phyloP scores from a whole-genome alignment of 768 basidiomycete species.

The Gelatoporia subvermispora region DNA sequence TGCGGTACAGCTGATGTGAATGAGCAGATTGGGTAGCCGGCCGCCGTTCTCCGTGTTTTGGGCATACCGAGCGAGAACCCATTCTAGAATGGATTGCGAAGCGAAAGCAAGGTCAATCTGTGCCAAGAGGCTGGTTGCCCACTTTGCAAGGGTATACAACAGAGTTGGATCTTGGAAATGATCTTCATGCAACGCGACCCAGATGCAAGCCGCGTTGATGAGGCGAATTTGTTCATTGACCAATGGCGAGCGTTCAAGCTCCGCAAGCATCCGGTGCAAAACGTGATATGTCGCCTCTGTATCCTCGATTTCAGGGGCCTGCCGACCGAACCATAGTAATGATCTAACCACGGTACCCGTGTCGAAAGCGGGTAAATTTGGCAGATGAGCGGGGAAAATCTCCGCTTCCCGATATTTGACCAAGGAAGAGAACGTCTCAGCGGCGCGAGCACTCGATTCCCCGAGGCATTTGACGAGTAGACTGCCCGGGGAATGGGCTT shows the following conservation, averaged over 20 bases:
- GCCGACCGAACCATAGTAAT: slow-evolving; percentile 53
- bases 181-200: slow-evolving; percentile 57
- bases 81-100: slow-evolving; percentile 75
- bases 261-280: slow-evolving; percentile 65
- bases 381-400: slow-evolving; percentile 50
- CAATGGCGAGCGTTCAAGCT: slow-evolving; percentile 60
- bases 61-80: slow-evolving; percentile 60
- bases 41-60: slow-evolving; percentile 37
- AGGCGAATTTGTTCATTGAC: slow-evolving; percentile 81
- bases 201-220: slow-evolving; percentile 67
- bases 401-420: slow-evolving; percentile 46
- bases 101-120: slow-evolving; percentile 64
- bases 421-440: slow-evolving; percentile 44
- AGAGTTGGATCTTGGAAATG: slow-evolving; percentile 56
- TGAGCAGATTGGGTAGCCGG: slow-evolving; percentile 59
- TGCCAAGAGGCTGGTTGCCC: slow-evolving; percentile 57
- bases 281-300: slow-evolving; percentile 74
- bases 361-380: slow-evolving; percentile 61
- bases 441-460: slow-evolving; percentile 28
- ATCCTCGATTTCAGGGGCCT: slow-evolving; percentile 36
- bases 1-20: slow-evolving; percentile 60
- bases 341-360: slow-evolving; percentile 47
- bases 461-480: slow-evolving; percentile 45
- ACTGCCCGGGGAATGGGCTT: slow-evolving; percentile 52
- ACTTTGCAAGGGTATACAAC: slow-evolving; percentile 64